phyloP scores from a whole-genome alignment of 1,284 basidiomycete species.

The Tremellales sp. region DNA sequence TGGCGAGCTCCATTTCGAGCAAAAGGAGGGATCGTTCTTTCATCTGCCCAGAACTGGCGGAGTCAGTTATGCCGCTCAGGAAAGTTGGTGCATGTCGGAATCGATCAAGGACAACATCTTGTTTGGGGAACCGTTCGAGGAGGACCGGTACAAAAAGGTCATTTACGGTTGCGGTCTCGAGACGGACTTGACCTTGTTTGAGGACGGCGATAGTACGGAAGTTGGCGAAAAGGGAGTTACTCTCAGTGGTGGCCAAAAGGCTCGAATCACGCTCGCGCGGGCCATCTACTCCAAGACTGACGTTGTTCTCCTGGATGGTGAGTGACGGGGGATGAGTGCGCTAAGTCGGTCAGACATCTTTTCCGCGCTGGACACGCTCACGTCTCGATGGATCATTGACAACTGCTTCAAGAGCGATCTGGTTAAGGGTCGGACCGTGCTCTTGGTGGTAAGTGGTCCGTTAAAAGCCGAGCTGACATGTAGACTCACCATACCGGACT shows the following conservation, averaged over 20 bases:
- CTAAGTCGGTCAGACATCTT: constrained; percentile 56
- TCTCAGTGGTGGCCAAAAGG: constrained; percentile 63
- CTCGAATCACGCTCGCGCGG: constrained; percentile 67
- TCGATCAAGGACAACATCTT: constrained; percentile 58
- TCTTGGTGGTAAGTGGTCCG: constrained; percentile 63
- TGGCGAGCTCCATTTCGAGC: constrained; percentile 51
- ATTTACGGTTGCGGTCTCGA: constrained; percentile 62
- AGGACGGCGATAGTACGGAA: constrained; percentile 69
- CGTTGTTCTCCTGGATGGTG: constrained; percentile 57
- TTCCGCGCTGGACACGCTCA: constrained; percentile 56
- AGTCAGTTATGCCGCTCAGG: constrained; percentile 70
- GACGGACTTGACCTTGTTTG: constrained; percentile 62
- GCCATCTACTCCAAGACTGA: constrained; percentile 63
- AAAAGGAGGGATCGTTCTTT: constrained; percentile 58
- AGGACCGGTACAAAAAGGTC: constrained; percentile 56
- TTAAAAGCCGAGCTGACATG: constrained; percentile 5
- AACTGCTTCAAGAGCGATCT: constrained; percentile 68
- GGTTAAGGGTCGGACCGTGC: constrained; percentile 62
- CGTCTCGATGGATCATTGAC: constrained; percentile 69
- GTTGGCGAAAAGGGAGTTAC: constrained; percentile 50
- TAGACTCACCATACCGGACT: constrained; percentile 67
- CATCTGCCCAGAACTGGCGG: constrained; percentile 64
- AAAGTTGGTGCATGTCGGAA: constrained; percentile 60
- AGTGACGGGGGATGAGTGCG: constrained; percentile 9
- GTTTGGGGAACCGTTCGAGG: constrained; percentile 55